Evolutionary conservation across 805 yeast species (phyloP), one percentile per base, ranked within the genome.

Genomic region (Blastobotrys chiropterorum): DNA sequence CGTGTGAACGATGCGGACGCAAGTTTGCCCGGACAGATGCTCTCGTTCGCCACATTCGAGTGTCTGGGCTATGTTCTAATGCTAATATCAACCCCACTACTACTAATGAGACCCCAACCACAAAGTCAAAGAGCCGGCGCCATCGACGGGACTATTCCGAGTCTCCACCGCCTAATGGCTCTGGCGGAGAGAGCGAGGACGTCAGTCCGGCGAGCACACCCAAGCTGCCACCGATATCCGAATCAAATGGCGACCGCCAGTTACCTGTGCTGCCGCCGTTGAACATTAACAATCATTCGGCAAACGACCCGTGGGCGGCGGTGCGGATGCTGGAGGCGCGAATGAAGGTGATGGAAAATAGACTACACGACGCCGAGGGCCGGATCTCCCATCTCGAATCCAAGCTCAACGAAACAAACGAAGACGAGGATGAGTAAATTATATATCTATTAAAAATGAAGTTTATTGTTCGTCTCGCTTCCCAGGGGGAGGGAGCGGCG

Each of bases 1-100:
- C 63, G 42, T 86, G 95, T 64, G 68, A 68, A 16, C 70, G 71
- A 46, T 86, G 95, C 68, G 77, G 77, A 14, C 73, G 85, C 45
- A 69, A 73, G 42, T 86, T 86, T 67, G 86, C 92, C 1, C 70
- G 95, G 34, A 81, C 82, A 1, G 95, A 86, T 66, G 90, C 95
- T 0, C 71, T 86, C 22, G 76, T 81, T 2, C 72, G 95, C 55
- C 95, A 86, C 62, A 70, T 72, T 44, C 80, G 83, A 52, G 69
- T 71, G 45, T 70, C 73, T 38, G 63, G 67, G 19, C 66, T 67
- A 8, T 69, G 72, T 51, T n/a, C n/a, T n/a, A n/a, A n/a, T n/a
- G n/a, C n/a, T n/a, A n/a, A n/a, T n/a, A n/a, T n/a, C n/a, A n/a
- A n/a, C n/a, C n/a, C n/a, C n/a, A n/a, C n/a, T n/a, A n/a, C n/a